Conservation (phyloP, 805 yeast genomes). For the Metschnikowia orientalis region DNA sequence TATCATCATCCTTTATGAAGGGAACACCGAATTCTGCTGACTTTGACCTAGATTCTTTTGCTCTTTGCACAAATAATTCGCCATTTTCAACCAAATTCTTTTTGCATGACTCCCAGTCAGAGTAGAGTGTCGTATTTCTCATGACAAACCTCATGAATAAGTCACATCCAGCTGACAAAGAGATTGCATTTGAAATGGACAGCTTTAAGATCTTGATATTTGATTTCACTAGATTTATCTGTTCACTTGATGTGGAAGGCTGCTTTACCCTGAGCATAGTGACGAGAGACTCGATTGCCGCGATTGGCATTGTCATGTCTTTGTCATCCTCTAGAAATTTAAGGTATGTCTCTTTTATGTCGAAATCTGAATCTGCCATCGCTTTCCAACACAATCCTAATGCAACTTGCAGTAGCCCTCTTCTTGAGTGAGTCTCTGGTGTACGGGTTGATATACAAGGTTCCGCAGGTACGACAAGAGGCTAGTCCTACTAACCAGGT, state of each 20-base stretch:
- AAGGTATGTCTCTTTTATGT: conserved; percentile 76
- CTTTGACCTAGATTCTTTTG: conserved; percentile 81
- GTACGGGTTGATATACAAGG: too few relatives aligned
- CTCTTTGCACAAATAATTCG: conserved; percentile 82
- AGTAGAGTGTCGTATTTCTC: conserved; percentile 77
- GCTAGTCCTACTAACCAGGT: too few relatives aligned
- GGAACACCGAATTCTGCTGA: conserved; percentile 86
- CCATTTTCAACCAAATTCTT: conserved; percentile 90
- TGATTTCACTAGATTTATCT: conserved; percentile 72
- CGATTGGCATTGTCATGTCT: conserved; percentile 99
- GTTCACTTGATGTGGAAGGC: conserved; percentile 91
- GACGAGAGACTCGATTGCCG: conserved; percentile 93
- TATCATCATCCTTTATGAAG: conserved; percentile 90
- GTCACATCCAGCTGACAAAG: conserved; percentile 96
- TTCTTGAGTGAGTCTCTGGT: too few relatives aligned
- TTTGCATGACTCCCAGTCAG: conserved; percentile 94
- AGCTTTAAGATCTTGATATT: conserved; percentile 72
- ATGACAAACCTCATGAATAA: conserved; percentile 89
- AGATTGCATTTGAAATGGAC: conserved; percentile 84
- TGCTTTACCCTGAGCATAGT: conserved; percentile 76
- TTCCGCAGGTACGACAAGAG: too few relatives aligned
- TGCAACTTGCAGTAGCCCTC: too few relatives aligned
- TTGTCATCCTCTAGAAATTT: conserved; percentile 80
- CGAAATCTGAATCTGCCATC: conserved; percentile 41
- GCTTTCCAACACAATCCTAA: too few relatives aligned